Conservation (phyloP, 805 yeast genomes). For the Wickerhamomyces chaumierensis region DNA sequence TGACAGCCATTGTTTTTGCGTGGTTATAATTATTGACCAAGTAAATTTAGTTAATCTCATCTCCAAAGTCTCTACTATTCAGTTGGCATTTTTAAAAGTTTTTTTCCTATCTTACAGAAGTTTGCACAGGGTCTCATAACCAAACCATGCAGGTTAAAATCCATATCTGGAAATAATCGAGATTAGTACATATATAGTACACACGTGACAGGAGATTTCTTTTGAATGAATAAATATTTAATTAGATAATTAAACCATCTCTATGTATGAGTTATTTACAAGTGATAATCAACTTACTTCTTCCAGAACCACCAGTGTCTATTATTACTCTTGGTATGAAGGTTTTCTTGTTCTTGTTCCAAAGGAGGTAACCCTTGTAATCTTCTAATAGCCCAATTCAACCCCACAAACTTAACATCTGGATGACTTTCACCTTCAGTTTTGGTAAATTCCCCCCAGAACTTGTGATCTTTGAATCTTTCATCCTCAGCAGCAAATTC, state of each 20-base stretch:
- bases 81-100: no score
- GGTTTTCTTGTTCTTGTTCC: constrained; percentile 2
- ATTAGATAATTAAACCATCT: no score
- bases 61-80: no score
- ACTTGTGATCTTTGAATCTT: constrained; percentile 52
- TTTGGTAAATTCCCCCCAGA: constrained; percentile 62
- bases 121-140: no score
- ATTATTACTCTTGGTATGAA: background rate
- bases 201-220: no score
- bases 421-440: constrained; percentile 61
- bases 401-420: constrained; percentile 60
- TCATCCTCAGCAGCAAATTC: constrained; percentile 53
- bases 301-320: no score
- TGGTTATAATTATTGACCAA: background rate
- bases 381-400: constrained; percentile 74
- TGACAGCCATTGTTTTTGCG: constrained; percentile 41
- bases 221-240: no score
- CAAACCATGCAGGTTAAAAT: no score
- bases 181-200: no score
- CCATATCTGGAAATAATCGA: background rate
- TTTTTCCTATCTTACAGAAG: no score
- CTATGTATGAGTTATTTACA: no score
- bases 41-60: background rate
- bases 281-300: background rate
- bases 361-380: constrained; percentile 34